A percentile compares a stretch with the other conserved stretches of the same genome.
phyloP scores from a whole-genome alignment of 1,139 yeast species.

The Protomyces lactucae-debilis region DNA sequence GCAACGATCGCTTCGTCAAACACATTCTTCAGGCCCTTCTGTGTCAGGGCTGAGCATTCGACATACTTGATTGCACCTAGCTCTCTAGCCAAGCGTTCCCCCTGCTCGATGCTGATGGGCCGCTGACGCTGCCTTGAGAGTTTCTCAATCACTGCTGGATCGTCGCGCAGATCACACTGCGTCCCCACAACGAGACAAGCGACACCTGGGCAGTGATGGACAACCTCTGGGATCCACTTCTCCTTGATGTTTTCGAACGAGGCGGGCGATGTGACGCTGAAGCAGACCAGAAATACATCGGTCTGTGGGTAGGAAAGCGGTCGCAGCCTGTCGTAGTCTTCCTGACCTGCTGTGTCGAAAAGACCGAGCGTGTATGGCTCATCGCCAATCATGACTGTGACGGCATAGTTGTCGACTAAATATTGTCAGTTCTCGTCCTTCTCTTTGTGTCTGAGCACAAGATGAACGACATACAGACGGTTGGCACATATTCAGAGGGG shows the following conservation, averaged over 20 bases:
- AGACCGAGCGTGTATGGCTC: constrained; percentile 95
- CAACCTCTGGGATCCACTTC: constrained; percentile 98
- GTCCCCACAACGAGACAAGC: constrained; percentile 96
- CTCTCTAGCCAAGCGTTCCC: constrained; percentile 88
- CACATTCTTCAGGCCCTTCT: constrained; percentile 89
- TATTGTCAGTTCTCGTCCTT: too few species aligned
- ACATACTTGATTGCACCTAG: constrained; percentile 92
- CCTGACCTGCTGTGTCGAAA: constrained; percentile 98
- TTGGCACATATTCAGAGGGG: constrained; percentile 85
- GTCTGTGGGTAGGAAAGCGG: constrained; percentile 96
- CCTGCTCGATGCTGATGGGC: constrained; percentile 81
- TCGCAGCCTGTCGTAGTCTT: constrained; percentile 94
- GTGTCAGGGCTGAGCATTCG: constrained; percentile 97
- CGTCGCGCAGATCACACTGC: constrained; percentile 89
- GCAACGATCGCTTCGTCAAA: constrained; percentile 90
- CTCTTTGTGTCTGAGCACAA: background rate
- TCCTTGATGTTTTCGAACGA: constrained; percentile 97
- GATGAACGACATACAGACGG: constrained; percentile 44
- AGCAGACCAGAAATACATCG: constrained; percentile 90
- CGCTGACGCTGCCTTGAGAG: constrained; percentile 83
- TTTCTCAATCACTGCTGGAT: constrained; percentile 82
- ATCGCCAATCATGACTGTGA: constrained; percentile 95
- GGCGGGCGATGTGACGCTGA: constrained; percentile 92
- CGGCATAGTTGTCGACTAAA: constrained; percentile 86
- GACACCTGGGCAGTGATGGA: constrained; percentile 96